These are phyloP conservation scores for Hyaloscypha bicolor DNA, from an alignment of 495 filamentous ascomycete genomes.

Conservation along the genomic window DNA sequence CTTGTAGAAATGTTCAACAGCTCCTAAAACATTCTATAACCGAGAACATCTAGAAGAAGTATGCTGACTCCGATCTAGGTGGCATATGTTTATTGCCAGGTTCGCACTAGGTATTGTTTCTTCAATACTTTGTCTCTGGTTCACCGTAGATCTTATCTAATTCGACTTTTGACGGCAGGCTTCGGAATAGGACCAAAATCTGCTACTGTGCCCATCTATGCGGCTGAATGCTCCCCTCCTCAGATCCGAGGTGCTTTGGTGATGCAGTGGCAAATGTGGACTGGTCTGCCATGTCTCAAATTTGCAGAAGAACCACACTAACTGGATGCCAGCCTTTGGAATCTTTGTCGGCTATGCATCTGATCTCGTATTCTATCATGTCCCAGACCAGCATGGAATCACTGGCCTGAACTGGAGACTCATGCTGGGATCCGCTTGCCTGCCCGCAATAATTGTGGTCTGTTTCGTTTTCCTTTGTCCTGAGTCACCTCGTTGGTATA, in stretches of 20 bases:
- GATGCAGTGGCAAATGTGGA: conserved; percentile 79
- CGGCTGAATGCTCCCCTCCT: conserved; percentile 74
- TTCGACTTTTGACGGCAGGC: conserved; percentile 27
- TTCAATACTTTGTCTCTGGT: no score
- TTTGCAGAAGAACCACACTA: no score
- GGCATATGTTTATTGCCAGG: conserved; percentile 68
- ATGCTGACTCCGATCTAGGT: conserved; percentile 41
- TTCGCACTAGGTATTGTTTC: conserved; percentile 54
- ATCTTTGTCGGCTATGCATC: conserved; percentile 77
- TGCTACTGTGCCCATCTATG: conserved; percentile 77
- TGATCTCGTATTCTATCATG: conserved; percentile 71
- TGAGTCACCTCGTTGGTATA: conserved; percentile 60
- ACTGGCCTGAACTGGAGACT: conserved; percentile 77
- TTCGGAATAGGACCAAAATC: conserved; percentile 83
- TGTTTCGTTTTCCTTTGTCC: conserved; percentile 72
- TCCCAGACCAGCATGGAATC: conserved; percentile 55
- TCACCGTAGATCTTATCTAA: no score
- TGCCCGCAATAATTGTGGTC: conserved; percentile 73
- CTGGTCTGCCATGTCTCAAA: background rate
- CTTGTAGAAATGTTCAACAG: no score
- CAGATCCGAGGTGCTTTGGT: conserved; percentile 76
- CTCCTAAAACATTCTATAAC: no score
- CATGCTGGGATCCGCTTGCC: conserved; percentile 79
- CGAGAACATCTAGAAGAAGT: no score
- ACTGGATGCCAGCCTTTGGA: conserved; percentile 59